Evolutionary conservation across 2,329 filamentous ascomycete species (phyloP).

Genomic region (Fusarium tricinctum): DNA sequence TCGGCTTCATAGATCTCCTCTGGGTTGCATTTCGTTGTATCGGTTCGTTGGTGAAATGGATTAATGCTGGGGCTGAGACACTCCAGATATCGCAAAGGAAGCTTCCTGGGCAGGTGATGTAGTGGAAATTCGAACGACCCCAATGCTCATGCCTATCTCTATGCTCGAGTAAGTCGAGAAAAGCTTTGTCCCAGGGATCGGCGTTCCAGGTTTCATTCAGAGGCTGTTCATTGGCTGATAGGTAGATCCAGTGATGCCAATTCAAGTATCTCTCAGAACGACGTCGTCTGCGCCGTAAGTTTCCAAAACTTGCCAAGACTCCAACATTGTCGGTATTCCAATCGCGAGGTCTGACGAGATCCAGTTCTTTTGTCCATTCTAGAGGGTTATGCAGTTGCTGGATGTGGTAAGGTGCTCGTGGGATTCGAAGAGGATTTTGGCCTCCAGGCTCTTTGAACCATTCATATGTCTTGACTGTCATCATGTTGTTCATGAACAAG

Average conservation of each 20-base stretch:
- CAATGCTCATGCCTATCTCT: not conserved
- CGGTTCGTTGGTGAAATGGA: constrained; percentile 4
- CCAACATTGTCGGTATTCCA: not conserved
- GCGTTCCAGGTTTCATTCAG: not conserved
- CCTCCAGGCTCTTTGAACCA: constrained; percentile 1
- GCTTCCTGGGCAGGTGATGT: not conserved
- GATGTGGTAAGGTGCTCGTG: not conserved
- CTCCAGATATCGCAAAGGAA: not conserved
- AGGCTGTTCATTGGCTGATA: not conserved
- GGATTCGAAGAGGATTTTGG: not conserved
- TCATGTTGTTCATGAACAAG: rapidly evolving
- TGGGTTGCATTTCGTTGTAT: rapidly evolving
- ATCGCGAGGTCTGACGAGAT: not conserved
- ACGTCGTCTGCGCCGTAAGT: not conserved
- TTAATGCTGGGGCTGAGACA: not conserved
- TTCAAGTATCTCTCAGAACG: not conserved
- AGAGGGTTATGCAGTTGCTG: not conserved
- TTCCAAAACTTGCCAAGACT: rapidly evolving
- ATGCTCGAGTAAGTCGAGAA: not conserved
- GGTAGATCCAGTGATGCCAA: constrained; percentile 15
- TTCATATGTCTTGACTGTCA: not conserved
- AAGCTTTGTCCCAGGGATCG: constrained; percentile 6
- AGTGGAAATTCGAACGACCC: not conserved
- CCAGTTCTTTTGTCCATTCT: not conserved
- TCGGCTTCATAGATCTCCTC: rapidly evolving